Evolutionary conservation across 2,329 filamentous ascomycete species (phyloP).

Genomic region (Pestalotiopsis sp.): DNA sequence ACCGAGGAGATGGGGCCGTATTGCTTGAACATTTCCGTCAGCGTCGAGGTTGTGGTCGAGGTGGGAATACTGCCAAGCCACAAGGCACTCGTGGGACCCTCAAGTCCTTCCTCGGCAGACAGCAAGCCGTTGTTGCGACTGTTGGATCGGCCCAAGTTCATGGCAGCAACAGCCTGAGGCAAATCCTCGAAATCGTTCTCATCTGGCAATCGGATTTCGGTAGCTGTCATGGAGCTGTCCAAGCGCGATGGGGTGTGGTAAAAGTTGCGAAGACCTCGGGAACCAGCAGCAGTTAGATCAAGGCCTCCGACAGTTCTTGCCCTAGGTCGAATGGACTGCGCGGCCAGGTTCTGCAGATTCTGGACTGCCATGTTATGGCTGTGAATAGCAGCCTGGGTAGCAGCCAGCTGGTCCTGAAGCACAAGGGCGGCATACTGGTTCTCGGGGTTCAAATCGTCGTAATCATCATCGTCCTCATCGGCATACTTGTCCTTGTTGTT

Average conservation of each 20-base stretch:
- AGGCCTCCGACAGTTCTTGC: conserved; percentile 90
- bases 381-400: conserved; percentile 72
- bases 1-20: conserved; percentile 90
- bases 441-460: conserved; percentile 57
- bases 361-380: conserved; percentile 93
- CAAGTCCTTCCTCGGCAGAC: conserved; percentile 75
- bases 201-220: conserved; percentile 74
- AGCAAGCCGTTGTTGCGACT: conserved; percentile 68
- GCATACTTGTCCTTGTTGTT: conserved; percentile 98
- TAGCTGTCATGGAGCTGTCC: conserved; percentile 72
- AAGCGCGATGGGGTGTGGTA: conserved; percentile 72
- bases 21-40: conserved; percentile 93
- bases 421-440: conserved; percentile 62
- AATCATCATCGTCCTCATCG: conserved; percentile 81
- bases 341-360: conserved; percentile 68
- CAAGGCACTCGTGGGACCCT: conserved; percentile 87
- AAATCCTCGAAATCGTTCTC: conserved; percentile 79
- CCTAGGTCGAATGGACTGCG: conserved; percentile 78
- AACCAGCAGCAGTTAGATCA: conserved; percentile 65
- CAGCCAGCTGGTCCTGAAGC: conserved; percentile 62
- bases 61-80: conserved; percentile 98
- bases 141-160: conserved; percentile 70
- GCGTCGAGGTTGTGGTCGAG: conserved; percentile 91
- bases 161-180: conserved; percentile 76
- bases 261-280: conserved; percentile 69